A percentile compares a stretch with the other conserved stretches of the same genome.
phyloP scores from a whole-genome alignment of 345 rosid genomes.

The Kandelia obovata region DNA sequence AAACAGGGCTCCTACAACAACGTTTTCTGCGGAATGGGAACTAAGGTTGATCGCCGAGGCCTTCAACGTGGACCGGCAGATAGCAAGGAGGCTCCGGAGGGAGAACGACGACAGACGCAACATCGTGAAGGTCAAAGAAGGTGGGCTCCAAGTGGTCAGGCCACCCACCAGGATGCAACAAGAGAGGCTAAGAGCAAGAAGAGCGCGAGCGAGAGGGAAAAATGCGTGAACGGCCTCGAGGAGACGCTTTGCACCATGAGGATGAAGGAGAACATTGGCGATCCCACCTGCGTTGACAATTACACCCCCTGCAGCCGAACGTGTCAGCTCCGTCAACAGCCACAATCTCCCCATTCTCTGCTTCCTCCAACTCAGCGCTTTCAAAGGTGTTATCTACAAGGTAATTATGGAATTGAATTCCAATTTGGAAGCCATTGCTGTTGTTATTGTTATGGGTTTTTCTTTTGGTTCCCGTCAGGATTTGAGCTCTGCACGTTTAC shows the following conservation, averaged over 20 bases:
- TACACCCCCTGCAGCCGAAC: slow-evolving; percentile 53
- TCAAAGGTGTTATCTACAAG: slow-evolving; percentile 39
- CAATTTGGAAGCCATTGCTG: background rate
- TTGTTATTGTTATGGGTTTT: background rate
- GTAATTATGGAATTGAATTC: slow-evolving; percentile 10
- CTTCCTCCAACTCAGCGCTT: slow-evolving; percentile 53
- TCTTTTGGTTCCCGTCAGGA: background rate
- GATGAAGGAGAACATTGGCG: slow-evolving; percentile 53
- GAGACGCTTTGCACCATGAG: slow-evolving; percentile 73
- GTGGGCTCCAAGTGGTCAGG: slow-evolving; percentile 2
- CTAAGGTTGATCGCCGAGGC: slow-evolving; percentile 50
- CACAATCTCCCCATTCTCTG: slow-evolving; percentile 57
- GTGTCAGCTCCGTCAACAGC: slow-evolving; percentile 51
- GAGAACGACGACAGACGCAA: slow-evolving; percentile 46
- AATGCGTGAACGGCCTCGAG: slow-evolving; percentile 53
- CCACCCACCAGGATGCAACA: slow-evolving; percentile 8
- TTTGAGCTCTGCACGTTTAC: background rate
- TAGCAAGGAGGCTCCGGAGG: slow-evolving; percentile 46
- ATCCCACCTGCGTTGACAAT: slow-evolving; percentile 55
- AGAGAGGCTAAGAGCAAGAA: slow-evolving; percentile 30
- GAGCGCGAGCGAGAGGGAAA: slow-evolving; percentile 20
- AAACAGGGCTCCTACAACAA: slow-evolving; percentile 38
- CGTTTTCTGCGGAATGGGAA: slow-evolving; percentile 52
- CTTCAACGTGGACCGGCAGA: slow-evolving; percentile 42
- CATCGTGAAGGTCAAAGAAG: slow-evolving; percentile 51